Percentiles rank a stretch among this genome's conserved stretches.
phyloP scores from a whole-genome alignment of 2,329 filamentous ascomycete genomes.

The Rugonectria rugulosa region DNA sequence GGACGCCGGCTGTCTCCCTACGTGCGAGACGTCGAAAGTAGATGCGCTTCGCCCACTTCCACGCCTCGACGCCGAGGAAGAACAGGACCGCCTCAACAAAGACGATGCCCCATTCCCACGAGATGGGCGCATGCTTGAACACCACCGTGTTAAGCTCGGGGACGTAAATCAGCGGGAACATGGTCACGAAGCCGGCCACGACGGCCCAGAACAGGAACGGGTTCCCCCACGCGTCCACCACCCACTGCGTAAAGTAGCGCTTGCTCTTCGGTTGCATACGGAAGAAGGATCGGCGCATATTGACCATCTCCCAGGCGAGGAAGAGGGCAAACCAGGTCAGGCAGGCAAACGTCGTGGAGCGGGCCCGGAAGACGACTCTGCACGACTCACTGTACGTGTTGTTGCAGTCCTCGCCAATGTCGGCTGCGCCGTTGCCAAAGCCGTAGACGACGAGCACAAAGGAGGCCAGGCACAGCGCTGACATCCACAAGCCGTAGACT shows the following conservation, averaged over 20 bases:
- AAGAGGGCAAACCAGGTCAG: constrained; percentile 79
- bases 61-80: constrained; percentile 63
- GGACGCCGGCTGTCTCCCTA: constrained; percentile 26
- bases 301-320: constrained; percentile 78
- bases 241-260: constrained; percentile 70
- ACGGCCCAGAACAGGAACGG: constrained; percentile 73
- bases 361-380: constrained; percentile 70
- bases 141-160: constrained; percentile 64
- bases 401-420: constrained; percentile 68
- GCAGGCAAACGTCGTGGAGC: constrained; percentile 75
- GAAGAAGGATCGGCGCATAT: constrained; percentile 76
- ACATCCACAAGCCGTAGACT: constrained; percentile 73
- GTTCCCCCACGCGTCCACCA: constrained; percentile 72
- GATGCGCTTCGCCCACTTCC: constrained; percentile 63
- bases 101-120: constrained; percentile 68
- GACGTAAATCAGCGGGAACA: constrained; percentile 63
- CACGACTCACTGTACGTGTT: constrained; percentile 59
- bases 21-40: constrained; percentile 45
- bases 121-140: constrained; percentile 65
- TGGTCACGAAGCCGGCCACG: constrained; percentile 52
- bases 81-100: constrained; percentile 63
- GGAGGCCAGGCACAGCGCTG: constrained; percentile 61
- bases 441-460: constrained; percentile 62
- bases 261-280: constrained; percentile 71
- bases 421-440: constrained; percentile 54